phyloP scores from a whole-genome alignment of 1,139 yeast species.

The Starmera stellimalicola region DNA sequence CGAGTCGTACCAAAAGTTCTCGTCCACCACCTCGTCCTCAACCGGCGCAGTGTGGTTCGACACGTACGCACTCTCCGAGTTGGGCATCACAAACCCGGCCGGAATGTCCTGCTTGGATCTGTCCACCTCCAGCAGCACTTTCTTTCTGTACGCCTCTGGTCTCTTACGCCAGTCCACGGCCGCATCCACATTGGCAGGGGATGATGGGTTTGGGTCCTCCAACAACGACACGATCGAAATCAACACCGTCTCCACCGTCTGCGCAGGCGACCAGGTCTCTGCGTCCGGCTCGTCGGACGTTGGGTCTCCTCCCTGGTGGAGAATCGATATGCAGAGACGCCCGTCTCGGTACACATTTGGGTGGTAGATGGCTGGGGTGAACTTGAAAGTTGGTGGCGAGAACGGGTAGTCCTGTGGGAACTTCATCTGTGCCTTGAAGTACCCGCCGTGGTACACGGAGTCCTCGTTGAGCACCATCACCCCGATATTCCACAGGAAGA shows the following conservation, averaged over 20 bases:
- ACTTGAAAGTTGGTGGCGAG: constrained; percentile 84
- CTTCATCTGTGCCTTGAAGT: constrained; percentile 87
- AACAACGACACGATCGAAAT: constrained; percentile 82
- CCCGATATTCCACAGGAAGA: constrained; percentile 88
- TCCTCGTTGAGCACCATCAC: constrained; percentile 87
- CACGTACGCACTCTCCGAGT: constrained; percentile 27
- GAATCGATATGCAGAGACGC: constrained; percentile 80
- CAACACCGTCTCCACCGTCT: constrained; percentile 84
- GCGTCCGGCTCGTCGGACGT: constrained; percentile 86
- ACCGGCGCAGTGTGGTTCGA: constrained; percentile 7
- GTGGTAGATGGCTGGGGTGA: constrained; percentile 91
- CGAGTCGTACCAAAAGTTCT: constrained; percentile 29
- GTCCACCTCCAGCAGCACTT: constrained; percentile 76
- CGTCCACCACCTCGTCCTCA: constrained; percentile 27
- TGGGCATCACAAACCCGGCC: constrained; percentile 75
- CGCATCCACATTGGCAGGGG: constrained; percentile 97
- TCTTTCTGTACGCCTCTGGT: constrained; percentile 68
- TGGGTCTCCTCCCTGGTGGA: constrained; percentile 85
- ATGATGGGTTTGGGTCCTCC: constrained; percentile 86
- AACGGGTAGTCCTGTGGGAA: constrained; percentile 90
- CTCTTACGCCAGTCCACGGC: constrained; percentile 85
- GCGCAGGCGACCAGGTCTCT: constrained; percentile 96
- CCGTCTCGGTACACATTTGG: constrained; percentile 95
- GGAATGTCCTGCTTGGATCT: constrained; percentile 82
- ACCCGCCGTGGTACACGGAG: constrained; percentile 93